Conservation (phyloP, 495 filamentous ascomycete species). For the Penicillium dipodomyicola region DNA sequence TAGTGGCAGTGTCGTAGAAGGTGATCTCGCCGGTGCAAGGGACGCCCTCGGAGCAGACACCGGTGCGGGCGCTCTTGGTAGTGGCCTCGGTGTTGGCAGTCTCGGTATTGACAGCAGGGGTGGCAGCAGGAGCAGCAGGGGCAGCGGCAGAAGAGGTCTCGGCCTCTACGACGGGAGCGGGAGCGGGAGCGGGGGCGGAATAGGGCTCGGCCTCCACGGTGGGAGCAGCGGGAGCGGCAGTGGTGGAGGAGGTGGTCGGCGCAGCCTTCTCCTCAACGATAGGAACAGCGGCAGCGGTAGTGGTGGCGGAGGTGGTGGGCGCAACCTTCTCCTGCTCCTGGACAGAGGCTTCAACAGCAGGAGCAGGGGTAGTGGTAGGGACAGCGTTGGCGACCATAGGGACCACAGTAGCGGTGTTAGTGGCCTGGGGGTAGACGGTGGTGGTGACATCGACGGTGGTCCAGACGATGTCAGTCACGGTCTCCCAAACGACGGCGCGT, state of each 20-base stretch:
- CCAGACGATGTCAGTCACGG: constrained; percentile 38
- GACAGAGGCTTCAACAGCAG: constrained; percentile 12
- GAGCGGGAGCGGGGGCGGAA: constrained; percentile 7
- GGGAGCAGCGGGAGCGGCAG: constrained; percentile 8
- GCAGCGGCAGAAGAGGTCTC: constrained; percentile 21
- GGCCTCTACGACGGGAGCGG: constrained; percentile 6
- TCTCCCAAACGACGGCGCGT: constrained; percentile 38
- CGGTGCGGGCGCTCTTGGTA: constrained; percentile 28
- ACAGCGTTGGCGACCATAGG: constrained; percentile 16
- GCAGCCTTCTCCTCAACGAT: constrained; percentile 10
- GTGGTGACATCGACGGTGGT: constrained; percentile 46
- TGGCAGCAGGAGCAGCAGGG: constrained; percentile 6
- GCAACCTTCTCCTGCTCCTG: constrained; percentile 12
- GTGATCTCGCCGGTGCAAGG: constrained; percentile 45
- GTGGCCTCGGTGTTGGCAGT: constrained; percentile 17
- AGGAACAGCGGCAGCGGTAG: constrained; percentile 11
- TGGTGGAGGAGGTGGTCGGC: constrained; percentile 13
- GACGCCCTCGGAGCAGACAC: constrained; percentile 34
- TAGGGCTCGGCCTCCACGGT: constrained; percentile 9
- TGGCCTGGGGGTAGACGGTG: constrained; percentile 35
- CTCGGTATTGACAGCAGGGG: constrained; percentile 10
- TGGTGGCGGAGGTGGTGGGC: constrained; percentile 17
- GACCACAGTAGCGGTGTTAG: constrained; percentile 16
- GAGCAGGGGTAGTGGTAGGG: constrained; percentile 15
- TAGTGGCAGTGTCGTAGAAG: constrained; percentile 48